Evolutionary conservation across 108 stramenopile genomes (phyloP), one percentile per base, ranked within the genome.

Genomic region (Poteriospumella lacustris): DNA sequence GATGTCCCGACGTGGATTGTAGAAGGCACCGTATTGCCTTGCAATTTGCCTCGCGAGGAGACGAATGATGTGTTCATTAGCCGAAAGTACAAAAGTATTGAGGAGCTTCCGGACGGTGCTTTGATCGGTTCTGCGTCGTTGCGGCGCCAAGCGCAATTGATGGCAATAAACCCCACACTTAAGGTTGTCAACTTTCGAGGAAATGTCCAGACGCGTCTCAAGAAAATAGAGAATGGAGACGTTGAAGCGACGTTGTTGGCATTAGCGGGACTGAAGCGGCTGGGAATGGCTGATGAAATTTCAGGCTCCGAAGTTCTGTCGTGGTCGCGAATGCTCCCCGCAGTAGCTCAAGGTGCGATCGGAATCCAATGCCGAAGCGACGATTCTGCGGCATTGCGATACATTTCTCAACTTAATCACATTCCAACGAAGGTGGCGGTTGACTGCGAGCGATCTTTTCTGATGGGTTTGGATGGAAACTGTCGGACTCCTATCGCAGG

Each of bases 401-500:
- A 97, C 80, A 90, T 97, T 70, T 88, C 83, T 1, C 93, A 90
- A n/a, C 80, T 97, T 79, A 95, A 95, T 69, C 88, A 96, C 83
- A 76, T 86, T 44, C 91, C 93, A 38, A 96, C 97, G 0, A 91
- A 94, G 77, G 85, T 92, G 0, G 93, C 95, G 70, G 97, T 98
- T 59, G 91, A 94, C 84, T 97, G 97, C 79, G 99, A 99, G 86
- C 93, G 99, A 58, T 92, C 95, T 47, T 98, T 99, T 81, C 89
- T 99, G 70, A 93, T 90, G 33, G 94, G 93, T 12, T 82, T 99
- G 68, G 96, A 99, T 80, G 99, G 99, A 59, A 98, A 98, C 87
- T 99, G 99, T 84, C 96, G 97, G 86, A 97, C 97, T 2, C 97
- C 99, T 70, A 97, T 99, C 87, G 99, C 96, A 36, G 99, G 97